Evolutionary conservation across 2,329 filamentous ascomycete species (phyloP).

Genomic region (Tolypocladium amazonense): DNA sequence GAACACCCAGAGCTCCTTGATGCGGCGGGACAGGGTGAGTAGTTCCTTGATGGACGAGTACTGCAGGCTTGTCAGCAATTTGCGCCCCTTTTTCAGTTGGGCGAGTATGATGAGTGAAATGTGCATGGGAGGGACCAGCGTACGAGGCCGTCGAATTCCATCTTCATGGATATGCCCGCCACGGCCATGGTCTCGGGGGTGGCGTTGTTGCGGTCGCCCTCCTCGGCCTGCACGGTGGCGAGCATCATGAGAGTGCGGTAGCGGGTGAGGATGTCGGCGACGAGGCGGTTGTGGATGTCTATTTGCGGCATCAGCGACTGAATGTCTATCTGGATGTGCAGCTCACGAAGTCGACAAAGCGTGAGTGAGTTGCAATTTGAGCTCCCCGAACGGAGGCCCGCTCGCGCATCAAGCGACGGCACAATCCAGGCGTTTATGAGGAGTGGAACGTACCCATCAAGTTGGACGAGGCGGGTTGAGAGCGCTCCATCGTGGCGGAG

Average conservation of each 20-base stretch:
- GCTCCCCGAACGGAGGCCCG: neutral
- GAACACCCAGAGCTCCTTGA: conserved; percentile 36
- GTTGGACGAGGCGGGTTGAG: conserved; percentile 19
- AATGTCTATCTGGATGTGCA: neutral
- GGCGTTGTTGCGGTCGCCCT: conserved; percentile 24
- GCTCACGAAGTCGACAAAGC: neutral
- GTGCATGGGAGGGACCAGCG: neutral
- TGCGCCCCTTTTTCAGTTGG: neutral
- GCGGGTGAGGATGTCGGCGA: conserved; percentile 32
- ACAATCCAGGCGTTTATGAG: neutral
- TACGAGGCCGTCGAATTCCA: conserved; percentile 33
- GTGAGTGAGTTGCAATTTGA: neutral
- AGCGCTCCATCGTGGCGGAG: conserved; percentile 15
- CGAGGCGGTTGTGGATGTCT: conserved; percentile 34
- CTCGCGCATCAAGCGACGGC: neutral
- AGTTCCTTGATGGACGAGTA: conserved; percentile 34
- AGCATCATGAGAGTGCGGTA: conserved; percentile 33
- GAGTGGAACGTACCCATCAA: conserved; percentile 18
- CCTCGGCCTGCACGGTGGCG: conserved; percentile 29
- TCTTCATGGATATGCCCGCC: conserved; percentile 31
- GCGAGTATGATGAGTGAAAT: neutral
- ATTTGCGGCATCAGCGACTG: neutral
- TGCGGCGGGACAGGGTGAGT: conserved; percentile 28
- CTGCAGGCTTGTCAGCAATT: conserved; percentile 7
- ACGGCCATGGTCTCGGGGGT: conserved; percentile 31